Base-by-base conservation (phyloP, 2,329 filamentous ascomycete species). In the Drechslerella coelobrocha region DNA sequence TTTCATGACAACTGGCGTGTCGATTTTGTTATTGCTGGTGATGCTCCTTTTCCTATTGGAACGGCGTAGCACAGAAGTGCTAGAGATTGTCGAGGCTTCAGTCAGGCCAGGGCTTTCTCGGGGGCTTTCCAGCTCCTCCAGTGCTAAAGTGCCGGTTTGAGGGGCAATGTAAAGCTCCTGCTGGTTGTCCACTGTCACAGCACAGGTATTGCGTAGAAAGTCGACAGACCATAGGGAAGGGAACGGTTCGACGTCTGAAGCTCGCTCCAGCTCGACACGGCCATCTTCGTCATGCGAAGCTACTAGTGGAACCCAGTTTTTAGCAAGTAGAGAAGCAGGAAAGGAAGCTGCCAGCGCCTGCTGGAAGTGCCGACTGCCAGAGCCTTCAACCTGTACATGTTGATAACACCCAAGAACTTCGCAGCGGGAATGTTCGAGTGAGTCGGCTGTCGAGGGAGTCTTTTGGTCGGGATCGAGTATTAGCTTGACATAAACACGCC, bases 11-110 rank as follows among this genome's bases (percentile, higher is more conserved):
- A 62, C 47, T 34, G 59, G 59, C 23, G 59, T 62, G 17, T 71
- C 66, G 17, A 56, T 51, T 45, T 63, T 71, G 29, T 39, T 54
- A 37, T 60, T 63, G 52, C 23, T 60, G 23, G 45, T 71, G 66
- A 71, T 63, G 41, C 66, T 71, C 61, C 66, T 53, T 55, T 68
- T 69, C 45, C 65, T 54, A 14, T 37, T 55, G 23, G 66, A 71
- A 17, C 66, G 50, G 29, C 66, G 53, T 17, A 60, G 59, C 14
- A 60, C 55, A 14, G 66, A 71, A 7, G 26, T 71, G 53, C 66
- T 71, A 23, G 66, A 71, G 23, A 63, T 60, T 1, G 66, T 71
- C 17, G 66, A 71, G 17, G 66, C 66, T 48, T 71, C 66, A 0
- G 66, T 71, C 43, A 71, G 59, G 2, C 66, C 66, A 24, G 66